These are phyloP conservation scores for Begonia peltatifolia DNA, from an alignment of 306 rosid genomes.

Conservation along the genomic window DNA sequence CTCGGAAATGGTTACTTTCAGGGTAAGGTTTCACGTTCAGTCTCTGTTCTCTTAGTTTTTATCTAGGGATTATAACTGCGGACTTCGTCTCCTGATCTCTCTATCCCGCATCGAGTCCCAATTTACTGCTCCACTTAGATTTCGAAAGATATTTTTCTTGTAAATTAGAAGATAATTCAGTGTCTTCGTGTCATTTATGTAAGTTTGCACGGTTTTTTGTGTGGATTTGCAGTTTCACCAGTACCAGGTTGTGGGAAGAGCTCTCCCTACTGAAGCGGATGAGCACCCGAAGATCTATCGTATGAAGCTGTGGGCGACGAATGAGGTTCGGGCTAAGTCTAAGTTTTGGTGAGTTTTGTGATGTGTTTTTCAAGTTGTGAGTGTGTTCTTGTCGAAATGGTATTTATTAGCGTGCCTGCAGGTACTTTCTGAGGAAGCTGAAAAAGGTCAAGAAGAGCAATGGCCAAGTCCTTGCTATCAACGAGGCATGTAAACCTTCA, in stretches of 20 bases:
- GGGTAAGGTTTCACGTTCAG: slow-evolving; percentile 18
- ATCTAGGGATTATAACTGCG: background rate
- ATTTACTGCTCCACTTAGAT: too few species aligned
- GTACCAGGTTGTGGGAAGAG: slow-evolving; percentile 89
- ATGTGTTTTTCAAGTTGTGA: background rate
- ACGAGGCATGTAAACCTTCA: slow-evolving; percentile 18
- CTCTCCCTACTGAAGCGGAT: slow-evolving; percentile 65
- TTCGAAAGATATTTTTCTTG: too few species aligned
- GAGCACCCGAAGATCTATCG: slow-evolving; percentile 75
- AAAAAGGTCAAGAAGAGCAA: slow-evolving; percentile 95
- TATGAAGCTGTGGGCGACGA: slow-evolving; percentile 94
- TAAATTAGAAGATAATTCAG: too few species aligned
- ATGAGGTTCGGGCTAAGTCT: slow-evolving; percentile 92
- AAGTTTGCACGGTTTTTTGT: background rate
- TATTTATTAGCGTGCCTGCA: slow-evolving; percentile 9
- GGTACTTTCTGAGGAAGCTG: slow-evolving; percentile 77
- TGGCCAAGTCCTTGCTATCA: slow-evolving; percentile 68
- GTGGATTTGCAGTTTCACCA: slow-evolving; percentile 54
- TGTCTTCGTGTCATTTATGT: too few species aligned
- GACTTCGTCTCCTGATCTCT: too few species aligned
- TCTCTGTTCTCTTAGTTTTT: slow-evolving; percentile 6
- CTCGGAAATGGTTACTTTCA: slow-evolving; percentile 45
- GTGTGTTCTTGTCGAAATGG: too few species aligned
- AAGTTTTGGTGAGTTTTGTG: slow-evolving; percentile 55
- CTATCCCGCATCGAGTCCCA: too few species aligned